Percentiles rank a stretch among this genome's conserved stretches.
These are phyloP conservation scores for Suhomyces sp. DNA, from an alignment of 805 yeast species.

Conservation along the genomic window DNA sequence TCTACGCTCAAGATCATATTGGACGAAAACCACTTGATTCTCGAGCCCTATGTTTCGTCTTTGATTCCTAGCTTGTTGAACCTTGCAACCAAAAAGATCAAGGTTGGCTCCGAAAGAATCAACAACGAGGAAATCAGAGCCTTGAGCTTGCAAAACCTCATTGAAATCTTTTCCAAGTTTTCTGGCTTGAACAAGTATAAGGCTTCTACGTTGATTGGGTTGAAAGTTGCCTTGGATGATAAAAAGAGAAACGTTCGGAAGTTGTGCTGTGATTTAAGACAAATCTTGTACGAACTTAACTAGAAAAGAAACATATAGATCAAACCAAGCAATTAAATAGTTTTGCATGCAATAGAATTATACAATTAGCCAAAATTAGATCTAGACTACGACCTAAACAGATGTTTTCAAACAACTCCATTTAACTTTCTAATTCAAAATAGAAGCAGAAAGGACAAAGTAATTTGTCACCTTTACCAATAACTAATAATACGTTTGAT, in stretches of 20 bases:
- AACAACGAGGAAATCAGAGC: conserved; percentile 53
- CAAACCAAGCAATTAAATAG: too few species aligned
- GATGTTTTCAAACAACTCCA: too few species aligned
- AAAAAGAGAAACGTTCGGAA: conserved; percentile 70
- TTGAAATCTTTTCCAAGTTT: conserved; percentile 38
- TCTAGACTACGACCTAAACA: too few species aligned
- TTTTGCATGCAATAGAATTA: too few species aligned
- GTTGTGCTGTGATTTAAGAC: conserved; percentile 76
- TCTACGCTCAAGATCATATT: conserved; percentile 54
- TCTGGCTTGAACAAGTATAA: conserved; percentile 50
- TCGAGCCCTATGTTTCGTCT: conserved; percentile 52
- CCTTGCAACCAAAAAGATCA: conserved; percentile 22
- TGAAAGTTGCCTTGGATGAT: conserved; percentile 64
- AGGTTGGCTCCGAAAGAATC: conserved; percentile 14
- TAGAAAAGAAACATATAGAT: too few species aligned
- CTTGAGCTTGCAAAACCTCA: conserved; percentile 55
- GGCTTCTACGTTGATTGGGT: conserved; percentile 42
- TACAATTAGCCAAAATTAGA: too few species aligned
- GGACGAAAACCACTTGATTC: conserved; percentile 51
- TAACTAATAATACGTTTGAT: too few species aligned
- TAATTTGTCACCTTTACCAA: too few species aligned
- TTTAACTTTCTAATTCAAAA: too few species aligned
- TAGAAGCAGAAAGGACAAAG: too few species aligned
- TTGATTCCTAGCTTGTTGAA: conserved; percentile 49
- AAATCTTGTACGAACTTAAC: conserved; percentile 22